Evolutionary conservation across 2,329 filamentous ascomycete species (phyloP).

Genomic region (Periconia digitata): DNA sequence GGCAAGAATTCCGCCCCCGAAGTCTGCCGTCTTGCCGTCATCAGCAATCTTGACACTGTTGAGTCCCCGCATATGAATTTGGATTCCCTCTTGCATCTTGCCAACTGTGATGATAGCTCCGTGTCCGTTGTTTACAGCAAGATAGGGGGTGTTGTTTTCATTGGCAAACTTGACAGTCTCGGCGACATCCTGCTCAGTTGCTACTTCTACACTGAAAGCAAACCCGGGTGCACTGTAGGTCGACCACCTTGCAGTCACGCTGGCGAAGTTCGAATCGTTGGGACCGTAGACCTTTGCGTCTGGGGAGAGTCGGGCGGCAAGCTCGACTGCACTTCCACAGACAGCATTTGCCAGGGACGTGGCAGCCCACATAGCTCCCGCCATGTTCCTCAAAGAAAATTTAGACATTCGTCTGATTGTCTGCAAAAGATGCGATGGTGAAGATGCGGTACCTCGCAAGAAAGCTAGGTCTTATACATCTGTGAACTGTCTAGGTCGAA

Average conservation of each 20-base stretch:
- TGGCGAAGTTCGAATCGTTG: background rate
- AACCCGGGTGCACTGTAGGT: constrained; percentile 9
- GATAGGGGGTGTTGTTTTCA: constrained; percentile 24
- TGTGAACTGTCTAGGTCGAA: no score
- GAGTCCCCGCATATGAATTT: constrained; percentile 14
- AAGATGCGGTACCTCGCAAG: no score
- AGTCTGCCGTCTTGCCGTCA: constrained; percentile 29
- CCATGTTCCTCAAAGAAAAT: no score
- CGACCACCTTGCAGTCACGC: constrained; percentile 1
- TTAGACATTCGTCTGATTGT: no score
- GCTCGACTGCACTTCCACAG: no score
- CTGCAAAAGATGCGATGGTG: no score
- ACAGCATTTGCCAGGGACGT: no score
- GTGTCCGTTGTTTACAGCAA: constrained; percentile 6
- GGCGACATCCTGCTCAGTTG: constrained; percentile 20
- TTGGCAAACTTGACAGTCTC: constrained; percentile 13
- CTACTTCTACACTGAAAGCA: constrained; percentile 17
- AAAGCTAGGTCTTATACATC: no score
- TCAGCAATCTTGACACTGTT: constrained; percentile 25
- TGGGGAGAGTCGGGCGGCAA: background rate
- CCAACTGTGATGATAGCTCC: background rate
- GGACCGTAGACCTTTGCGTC: background rate
- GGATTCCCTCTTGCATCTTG: constrained; percentile 6
- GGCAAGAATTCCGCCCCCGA: constrained; percentile 35
- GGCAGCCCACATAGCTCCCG: no score